A percentile compares a stretch with the other conserved stretches of the same genome.
These are phyloP conservation scores for Chrysanthemum seticuspe DNA, from an alignment of 129 eudicot species.

Conservation along the genomic window DNA sequence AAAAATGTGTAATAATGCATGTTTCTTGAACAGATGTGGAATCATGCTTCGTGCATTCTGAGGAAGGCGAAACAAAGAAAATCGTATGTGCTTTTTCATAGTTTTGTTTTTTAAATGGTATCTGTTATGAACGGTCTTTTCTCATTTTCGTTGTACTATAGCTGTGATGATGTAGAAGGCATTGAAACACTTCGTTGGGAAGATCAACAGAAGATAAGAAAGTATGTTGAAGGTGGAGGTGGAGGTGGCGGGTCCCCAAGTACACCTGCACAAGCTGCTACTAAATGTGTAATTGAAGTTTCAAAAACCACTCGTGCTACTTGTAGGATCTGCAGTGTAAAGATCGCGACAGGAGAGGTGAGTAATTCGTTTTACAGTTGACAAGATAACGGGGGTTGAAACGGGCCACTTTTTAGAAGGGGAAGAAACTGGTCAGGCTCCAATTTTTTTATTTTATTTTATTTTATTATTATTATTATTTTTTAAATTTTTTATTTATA, in stretches of 20 bases:
- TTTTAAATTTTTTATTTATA: no score
- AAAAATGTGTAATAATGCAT: slow-evolving; percentile 10
- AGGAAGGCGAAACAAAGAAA: slow-evolving; percentile 85
- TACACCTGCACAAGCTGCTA: slow-evolving; percentile 33
- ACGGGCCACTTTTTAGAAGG: not conserved
- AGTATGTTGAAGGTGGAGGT: slow-evolving; percentile 63
- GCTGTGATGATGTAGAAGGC: slow-evolving; percentile 86
- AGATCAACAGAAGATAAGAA: slow-evolving; percentile 81
- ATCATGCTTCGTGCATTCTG: slow-evolving; percentile 80
- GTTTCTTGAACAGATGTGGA: slow-evolving; percentile 72
- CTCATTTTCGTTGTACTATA: slow-evolving; percentile 27
- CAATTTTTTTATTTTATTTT: not conserved
- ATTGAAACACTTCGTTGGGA: slow-evolving; percentile 94
- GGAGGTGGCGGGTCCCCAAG: slow-evolving; percentile 48
- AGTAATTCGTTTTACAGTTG: not conserved
- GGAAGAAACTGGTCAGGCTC: not conserved
- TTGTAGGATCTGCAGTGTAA: slow-evolving; percentile 69
- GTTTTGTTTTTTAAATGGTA: slow-evolving; percentile 1
- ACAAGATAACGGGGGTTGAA: not conserved
- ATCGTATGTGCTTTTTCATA: slow-evolving; percentile 48
- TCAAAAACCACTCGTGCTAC: slow-evolving; percentile 77
- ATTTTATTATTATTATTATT: no score
- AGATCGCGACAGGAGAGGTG: slow-evolving; percentile 87
- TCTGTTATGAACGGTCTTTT: not conserved
- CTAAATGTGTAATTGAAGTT: slow-evolving; percentile 58